These are phyloP conservation scores for Candida insectalens DNA, from an alignment of 805 yeast genomes.

Conservation along the genomic window DNA sequence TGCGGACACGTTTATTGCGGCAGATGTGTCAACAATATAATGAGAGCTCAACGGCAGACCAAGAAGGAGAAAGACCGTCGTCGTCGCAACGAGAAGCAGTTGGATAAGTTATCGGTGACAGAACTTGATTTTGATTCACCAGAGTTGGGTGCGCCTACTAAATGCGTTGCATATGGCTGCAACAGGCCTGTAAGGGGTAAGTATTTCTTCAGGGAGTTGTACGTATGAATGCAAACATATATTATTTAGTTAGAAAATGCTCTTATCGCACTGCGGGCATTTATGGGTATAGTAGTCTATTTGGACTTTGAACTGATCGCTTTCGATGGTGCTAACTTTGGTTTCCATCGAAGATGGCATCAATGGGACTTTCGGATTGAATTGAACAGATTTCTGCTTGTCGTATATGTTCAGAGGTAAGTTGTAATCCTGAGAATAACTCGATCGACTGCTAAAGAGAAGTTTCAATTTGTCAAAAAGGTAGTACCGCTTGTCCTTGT, in stretches of 20 bases:
- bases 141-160: slow-evolving; percentile 41
- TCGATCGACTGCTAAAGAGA: slow-evolving; percentile 16
- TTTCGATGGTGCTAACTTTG: slow-evolving; percentile 12
- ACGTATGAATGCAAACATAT: slow-evolving; percentile 16
- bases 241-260: neutral
- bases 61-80: slow-evolving; percentile 9
- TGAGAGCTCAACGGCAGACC: slow-evolving; percentile 19
- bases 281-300: slow-evolving; percentile 12
- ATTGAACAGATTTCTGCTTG: slow-evolving; percentile 7
- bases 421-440: slow-evolving; percentile 10
- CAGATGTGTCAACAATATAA: slow-evolving; percentile 64
- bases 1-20: slow-evolving; percentile 91
- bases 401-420: slow-evolving; percentile 12
- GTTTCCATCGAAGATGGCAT: slow-evolving; percentile 8
- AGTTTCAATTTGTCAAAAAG: slow-evolving; percentile 22
- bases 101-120: slow-evolving; percentile 9
- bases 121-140: slow-evolving; percentile 29
- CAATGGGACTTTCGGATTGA: slow-evolving; percentile 14
- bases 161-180: slow-evolving; percentile 50
- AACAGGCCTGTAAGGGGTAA: slow-evolving; percentile 31
- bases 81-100: slow-evolving; percentile 13
- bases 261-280: slow-evolving; percentile 12
- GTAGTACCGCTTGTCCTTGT: slow-evolving; percentile 16
- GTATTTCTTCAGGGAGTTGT: slow-evolving; percentile 48
- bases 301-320: slow-evolving; percentile 16